phyloP scores from a whole-genome alignment of 768 basidiomycete species.

The Phanerochaete sordida region DNA sequence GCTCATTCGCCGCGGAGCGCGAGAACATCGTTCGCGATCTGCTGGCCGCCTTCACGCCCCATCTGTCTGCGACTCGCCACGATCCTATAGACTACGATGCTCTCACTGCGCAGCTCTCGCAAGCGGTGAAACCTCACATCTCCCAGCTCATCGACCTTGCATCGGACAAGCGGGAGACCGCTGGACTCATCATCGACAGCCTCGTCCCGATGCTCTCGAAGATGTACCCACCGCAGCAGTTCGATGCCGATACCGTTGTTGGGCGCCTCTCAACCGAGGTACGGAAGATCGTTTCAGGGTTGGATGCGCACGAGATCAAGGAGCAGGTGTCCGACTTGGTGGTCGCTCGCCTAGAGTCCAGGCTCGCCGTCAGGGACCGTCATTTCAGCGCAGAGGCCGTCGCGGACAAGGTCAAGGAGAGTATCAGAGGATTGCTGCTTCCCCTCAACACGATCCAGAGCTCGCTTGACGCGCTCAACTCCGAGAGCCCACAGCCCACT shows the following conservation, averaged over 20 bases:
- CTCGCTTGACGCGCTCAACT: conserved; percentile 14
- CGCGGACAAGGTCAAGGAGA: conserved; percentile 51
- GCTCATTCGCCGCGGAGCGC: conserved; percentile 43
- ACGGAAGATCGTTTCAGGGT: conserved; percentile 64
- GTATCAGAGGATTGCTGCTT: conserved; percentile 42
- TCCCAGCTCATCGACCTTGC: conserved; percentile 86
- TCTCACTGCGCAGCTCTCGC: conserved; percentile 69
- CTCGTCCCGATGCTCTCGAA: conserved; percentile 63
- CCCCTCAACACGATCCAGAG: conserved; percentile 23
- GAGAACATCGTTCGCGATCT: conserved; percentile 62
- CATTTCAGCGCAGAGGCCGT: conserved; percentile 60
- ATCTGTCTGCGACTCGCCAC: conserved; percentile 54
- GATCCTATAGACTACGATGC: conserved; percentile 77
- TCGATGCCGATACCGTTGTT: conserved; percentile 54
- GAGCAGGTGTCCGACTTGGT: conserved; percentile 88
- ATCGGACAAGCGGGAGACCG: conserved; percentile 86
- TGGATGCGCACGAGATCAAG: conserved; percentile 85
- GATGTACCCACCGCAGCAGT: conserved; percentile 23
- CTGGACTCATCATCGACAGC: conserved; percentile 71
- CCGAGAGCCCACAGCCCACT: not conserved
- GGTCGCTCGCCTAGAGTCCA: conserved; percentile 79
- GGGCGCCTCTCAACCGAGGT: conserved; percentile 65
- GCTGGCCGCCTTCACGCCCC: conserved; percentile 52
- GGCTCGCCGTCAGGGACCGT: conserved; percentile 75
- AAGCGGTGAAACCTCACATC: conserved; percentile 87